These are phyloP conservation scores for Chamaenerion angustifolium DNA, from an alignment of 345 rosid species.

Conservation along the genomic window DNA sequence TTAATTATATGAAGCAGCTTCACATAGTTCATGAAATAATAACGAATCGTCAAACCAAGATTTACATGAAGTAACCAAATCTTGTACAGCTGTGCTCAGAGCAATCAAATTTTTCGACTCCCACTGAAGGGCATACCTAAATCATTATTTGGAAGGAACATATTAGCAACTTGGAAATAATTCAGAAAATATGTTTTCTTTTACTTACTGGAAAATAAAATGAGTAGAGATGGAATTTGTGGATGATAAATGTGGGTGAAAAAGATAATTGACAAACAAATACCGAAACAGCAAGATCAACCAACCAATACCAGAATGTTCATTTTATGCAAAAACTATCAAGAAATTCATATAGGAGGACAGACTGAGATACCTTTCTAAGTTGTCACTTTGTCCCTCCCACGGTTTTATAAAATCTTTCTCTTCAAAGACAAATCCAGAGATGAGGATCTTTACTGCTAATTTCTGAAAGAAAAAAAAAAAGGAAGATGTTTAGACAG, in stretches of 20 bases:
- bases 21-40: constrained; percentile 1
- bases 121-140: constrained; percentile 86
- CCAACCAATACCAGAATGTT: no score
- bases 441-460: constrained; percentile 72
- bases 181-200: not conserved
- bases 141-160: not conserved
- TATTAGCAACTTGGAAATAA: not conserved
- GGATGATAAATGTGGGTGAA: no score
- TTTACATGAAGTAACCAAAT: constrained; percentile 96
- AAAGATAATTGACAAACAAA: no score
- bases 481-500: no score
- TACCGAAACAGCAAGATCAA: no score
- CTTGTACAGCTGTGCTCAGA: constrained; percentile 96
- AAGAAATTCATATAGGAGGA: no score
- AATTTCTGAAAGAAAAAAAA: constrained; percentile 42
- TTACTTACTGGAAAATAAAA: not conserved
- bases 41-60: not conserved
- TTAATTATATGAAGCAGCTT: not conserved
- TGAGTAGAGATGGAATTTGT: no score
- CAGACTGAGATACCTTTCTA: constrained; percentile 49
- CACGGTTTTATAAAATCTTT: constrained; percentile 81
- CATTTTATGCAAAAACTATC: no score
- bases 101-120: constrained; percentile 80
- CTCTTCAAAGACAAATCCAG: constrained; percentile 62
- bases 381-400: constrained; percentile 65